Evolutionary conservation across 179 eudicot species (phyloP), one percentile per base, ranked within the genome.

Genomic region (Silene vulgaris): DNA sequence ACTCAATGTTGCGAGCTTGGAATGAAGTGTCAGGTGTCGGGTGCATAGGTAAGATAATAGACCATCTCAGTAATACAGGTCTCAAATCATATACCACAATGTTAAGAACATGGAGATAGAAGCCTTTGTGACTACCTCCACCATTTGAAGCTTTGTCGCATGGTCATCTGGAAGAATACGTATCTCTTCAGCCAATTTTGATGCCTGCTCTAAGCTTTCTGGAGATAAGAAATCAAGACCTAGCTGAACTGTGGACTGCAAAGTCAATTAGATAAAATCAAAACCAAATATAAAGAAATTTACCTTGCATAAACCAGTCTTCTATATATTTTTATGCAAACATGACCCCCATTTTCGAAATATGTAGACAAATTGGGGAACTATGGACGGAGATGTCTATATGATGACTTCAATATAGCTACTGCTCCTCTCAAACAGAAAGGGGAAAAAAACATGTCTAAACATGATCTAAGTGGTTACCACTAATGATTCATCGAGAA

Each of bases 181-280:
- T 59, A 95, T 86, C 74, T 95, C 99, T 82, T 89, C 93, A 75
- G 97, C 90, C 81, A 90, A 74, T 78, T 83, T 87, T 64, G 80
- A 81, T 65, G 97, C 89, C 77, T 84, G 91, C 71, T 68, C 80
- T 57, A 95, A 83, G 85, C 99, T 95, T 81, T 95, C 99, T 59
- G 97, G 99, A 78, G 91, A 95, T 61, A 95, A 84, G 79, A 95
- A 95, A 87, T 92, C 97, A 69, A 92, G 94, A 74, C 90, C 93
- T 86, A 95, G 64, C 79, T 92, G 97, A 79, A 92, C 97, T 3
- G 95, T 87, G 32, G 99, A 95, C 99, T 95, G 93, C 69, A 69
- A 63, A 77, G 48, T 28, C 76, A 48, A 3, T 76, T 69, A 57
- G 59, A 37, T 69, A 65, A 74, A 17, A 75, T 48, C 29, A 20